Evolutionary conservation across 805 yeast genomes (phyloP), one percentile per base, ranked within the genome.

Genomic region (Ogataea ramenticola): DNA sequence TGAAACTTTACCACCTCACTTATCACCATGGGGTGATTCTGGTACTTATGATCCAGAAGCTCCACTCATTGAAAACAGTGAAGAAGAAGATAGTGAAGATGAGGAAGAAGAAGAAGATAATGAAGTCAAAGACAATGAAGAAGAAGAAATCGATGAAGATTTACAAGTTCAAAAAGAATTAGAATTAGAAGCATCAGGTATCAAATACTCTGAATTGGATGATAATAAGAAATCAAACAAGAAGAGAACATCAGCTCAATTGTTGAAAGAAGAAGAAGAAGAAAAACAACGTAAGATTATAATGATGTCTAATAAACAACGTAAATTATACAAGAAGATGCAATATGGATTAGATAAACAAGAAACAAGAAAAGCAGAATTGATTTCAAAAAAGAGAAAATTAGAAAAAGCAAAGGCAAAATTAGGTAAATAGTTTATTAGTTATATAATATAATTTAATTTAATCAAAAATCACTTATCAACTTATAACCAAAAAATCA

Each of bases 1-100:
- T 45, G 97, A 91, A 67, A 70, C 87, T 4, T 72, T 93, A 51
- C 99, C 99, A 38, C 97, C 99, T 32, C 99, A 93, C 66, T 72
- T 93, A 57, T 86, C 96, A 42, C 99, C 99, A 71, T 93, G 99
- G 98, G 98, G 98, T 54, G 99, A 93, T 68, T 77, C 90, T 40
- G 88, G 84, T 55, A 83, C 82, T 43, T 93, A 93, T 67, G 80
- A 91, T 65, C 98, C 99, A 56, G 80, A 74, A 45, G 83, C 77
- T 29, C 65, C 65, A 29, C 55, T 62, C 14, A 73, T 56, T 30
- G 66, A 56, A 7, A 65, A 41, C 16, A 72, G 56, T 4, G 74
- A 61, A 15, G 78, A 62, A 17, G 74, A 58, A 3, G 77, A 63
- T 15, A 77, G 64, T 26, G 79, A 58, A 19, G 79, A 24, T 24